Percentiles rank a stretch among this genome's conserved stretches.
phyloP scores from a whole-genome alignment of 2,329 filamentous ascomycete species.

The Beauveria caledonica region DNA sequence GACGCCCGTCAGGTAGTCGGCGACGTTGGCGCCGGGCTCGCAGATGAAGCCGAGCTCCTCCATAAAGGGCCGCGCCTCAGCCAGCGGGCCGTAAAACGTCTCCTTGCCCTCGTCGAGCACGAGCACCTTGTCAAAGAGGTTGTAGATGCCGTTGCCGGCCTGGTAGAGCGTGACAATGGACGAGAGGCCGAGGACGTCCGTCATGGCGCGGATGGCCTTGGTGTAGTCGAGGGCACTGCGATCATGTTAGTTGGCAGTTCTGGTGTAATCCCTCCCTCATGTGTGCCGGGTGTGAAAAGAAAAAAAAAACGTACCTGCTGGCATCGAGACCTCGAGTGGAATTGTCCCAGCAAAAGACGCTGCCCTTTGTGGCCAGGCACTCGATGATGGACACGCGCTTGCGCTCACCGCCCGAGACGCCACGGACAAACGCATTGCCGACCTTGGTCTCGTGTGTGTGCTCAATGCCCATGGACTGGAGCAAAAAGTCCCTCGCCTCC shows the following conservation, averaged over 20 bases:
- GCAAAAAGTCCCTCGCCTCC: slow-evolving; percentile 44
- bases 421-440: slow-evolving; percentile 57
- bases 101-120: slow-evolving; percentile 59
- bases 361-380: slow-evolving; percentile 47
- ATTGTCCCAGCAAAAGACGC: slow-evolving; percentile 61
- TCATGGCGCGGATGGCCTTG: slow-evolving; percentile 54
- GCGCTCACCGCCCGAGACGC: slow-evolving; percentile 60
- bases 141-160: slow-evolving; percentile 61
- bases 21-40: slow-evolving; percentile 52
- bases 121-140: slow-evolving; percentile 62
- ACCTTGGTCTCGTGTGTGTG: slow-evolving; percentile 59
- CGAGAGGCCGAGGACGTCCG: slow-evolving; percentile 50
- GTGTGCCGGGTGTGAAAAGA: no score
- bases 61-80: slow-evolving; percentile 55
- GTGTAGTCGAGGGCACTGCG: slow-evolving; percentile 48
- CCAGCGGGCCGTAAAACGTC: slow-evolving; percentile 54
- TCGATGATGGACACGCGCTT: slow-evolving; percentile 65
- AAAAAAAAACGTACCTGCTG: slow-evolving; percentile 36
- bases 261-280: no score
- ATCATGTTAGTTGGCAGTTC: background rate
- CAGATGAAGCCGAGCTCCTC: slow-evolving; percentile 56
- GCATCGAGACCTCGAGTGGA: slow-evolving; percentile 58
- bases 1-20: slow-evolving; percentile 58
- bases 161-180: slow-evolving; percentile 61
- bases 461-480: slow-evolving; percentile 47